Evolutionary conservation across 345 rosid genomes (phyloP), one percentile per base, ranked within the genome.

Genomic region (Eutrema yunnanense): DNA sequence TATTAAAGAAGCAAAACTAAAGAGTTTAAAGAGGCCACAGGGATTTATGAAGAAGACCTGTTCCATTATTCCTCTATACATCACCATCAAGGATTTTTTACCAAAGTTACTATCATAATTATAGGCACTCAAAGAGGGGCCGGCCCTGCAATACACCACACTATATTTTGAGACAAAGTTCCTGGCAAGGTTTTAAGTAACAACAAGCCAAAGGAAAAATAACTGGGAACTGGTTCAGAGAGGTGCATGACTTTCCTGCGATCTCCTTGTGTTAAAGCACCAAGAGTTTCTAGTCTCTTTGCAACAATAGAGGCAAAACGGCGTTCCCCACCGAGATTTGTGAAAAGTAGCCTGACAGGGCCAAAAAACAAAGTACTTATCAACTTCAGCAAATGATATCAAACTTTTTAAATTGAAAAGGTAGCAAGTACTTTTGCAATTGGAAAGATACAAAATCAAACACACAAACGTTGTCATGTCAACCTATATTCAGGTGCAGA

Each of bases 301-400:
- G 99, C 99, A 74, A 95, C 97, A 69, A 95, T 89, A 57, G 99
- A 95, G 77, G 99, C 99, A 88, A 95, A 95, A 52, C 99, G 96
- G 9, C 99, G 96, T 59, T 95, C 99, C 64, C 99, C 99, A 73
- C 97, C 96, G 55, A 95, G 96, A 84, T 91, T 88, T 61, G 96
- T 88, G 67, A 95, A 95, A 27, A 95, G 83, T 67, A 93, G 76
- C 82, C 98, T 90, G 86, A 59, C 71, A 80, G 65, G 27, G 40
- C 67, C 36, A 51, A 71, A 74, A 22, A 71, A 48, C 6, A 50
- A 58, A 62, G 12, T 42, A 58, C 43, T 65, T 74, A 59, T 74
- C 37, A 44, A 67, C 59, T 58, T 64, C 29, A 72, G 53, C 36
- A 65, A 55, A 16, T 56, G 77, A 42, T 30, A 51, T 42, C 27